Conservation (phyloP, 495 filamentous ascomycete species). For the Podospora fimiseda region DNA sequence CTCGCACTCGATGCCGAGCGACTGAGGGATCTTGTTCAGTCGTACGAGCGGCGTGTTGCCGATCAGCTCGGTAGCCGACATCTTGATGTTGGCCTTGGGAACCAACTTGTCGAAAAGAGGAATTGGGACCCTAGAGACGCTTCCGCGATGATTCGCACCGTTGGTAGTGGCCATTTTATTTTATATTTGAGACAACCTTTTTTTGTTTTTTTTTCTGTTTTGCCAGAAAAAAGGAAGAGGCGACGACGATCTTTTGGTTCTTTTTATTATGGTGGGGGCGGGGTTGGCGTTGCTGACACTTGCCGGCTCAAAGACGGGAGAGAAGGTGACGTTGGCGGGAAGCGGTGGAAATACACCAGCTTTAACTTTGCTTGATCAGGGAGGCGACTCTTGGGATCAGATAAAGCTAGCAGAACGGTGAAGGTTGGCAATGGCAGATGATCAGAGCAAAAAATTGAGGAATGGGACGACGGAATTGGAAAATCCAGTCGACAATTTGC, state of each 20-base stretch:
- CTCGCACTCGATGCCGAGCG: conserved; percentile 77
- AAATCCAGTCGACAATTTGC: conserved; percentile 10
- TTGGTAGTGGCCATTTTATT: conserved; percentile 12
- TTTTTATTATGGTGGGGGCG: conserved; percentile 5
- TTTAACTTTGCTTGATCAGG: no score
- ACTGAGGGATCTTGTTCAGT: conserved; percentile 85
- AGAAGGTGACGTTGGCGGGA: not conserved
- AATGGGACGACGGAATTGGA: conserved; percentile 2
- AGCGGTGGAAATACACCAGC: not conserved
- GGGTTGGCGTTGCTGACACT: not conserved
- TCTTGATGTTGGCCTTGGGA: conserved; percentile 24
- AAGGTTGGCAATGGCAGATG: not conserved
- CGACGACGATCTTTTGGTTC: not conserved
- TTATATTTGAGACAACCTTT: no score
- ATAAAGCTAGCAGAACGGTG: not conserved
- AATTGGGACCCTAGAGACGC: conserved; percentile 10
- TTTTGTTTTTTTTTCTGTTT: not conserved
- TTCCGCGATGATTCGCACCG: conserved; percentile 13
- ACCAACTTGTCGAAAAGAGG: conserved; percentile 18
- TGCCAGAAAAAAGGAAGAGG: not conserved
- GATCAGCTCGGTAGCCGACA: conserved; percentile 56
- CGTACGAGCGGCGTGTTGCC: conserved; percentile 92
- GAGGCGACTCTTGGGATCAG: no score
- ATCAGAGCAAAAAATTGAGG: not conserved
- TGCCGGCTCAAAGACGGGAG: not conserved